A percentile compares a stretch with the other conserved stretches of the same genome.
phyloP scores from a whole-genome alignment of 345 rosid genomes.

The Camelina neglecta region DNA sequence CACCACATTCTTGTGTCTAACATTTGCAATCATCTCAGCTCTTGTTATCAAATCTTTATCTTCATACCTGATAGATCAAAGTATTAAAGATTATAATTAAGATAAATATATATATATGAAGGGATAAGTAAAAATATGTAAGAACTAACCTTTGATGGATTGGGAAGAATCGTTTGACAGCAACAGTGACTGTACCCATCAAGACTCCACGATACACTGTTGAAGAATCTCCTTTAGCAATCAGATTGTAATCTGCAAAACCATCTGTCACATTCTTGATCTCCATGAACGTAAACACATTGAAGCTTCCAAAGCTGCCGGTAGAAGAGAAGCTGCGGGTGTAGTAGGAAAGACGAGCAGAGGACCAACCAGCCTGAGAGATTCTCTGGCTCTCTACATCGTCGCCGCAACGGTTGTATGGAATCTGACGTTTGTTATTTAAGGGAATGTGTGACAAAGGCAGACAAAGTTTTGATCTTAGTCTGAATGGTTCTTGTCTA shows the following conservation, averaged over 20 bases:
- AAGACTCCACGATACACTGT: constrained; percentile 58
- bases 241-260: constrained; percentile 58
- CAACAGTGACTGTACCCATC: constrained; percentile 54
- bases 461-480: constrained; percentile 44
- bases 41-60: constrained; percentile 52
- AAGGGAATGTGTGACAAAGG: constrained; percentile 42
- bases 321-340: constrained; percentile 37
- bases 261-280: constrained; percentile 56
- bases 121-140: not conserved
- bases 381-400: constrained; percentile 34
- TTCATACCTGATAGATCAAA: constrained; percentile 46
- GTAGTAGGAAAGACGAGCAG: constrained; percentile 38
- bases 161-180: constrained; percentile 57
- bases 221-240: constrained; percentile 58
- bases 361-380: constrained; percentile 34
- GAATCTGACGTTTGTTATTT: constrained; percentile 14
- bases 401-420: constrained; percentile 29
- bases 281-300: constrained; percentile 50
- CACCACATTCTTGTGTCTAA: constrained; percentile 70
- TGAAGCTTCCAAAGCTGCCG: constrained; percentile 40
- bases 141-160: constrained; percentile 46
- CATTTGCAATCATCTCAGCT: constrained; percentile 58
- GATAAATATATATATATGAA: not conserved
- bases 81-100: not conserved
- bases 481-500: constrained; percentile 43